Base-by-base conservation (phyloP, 352 stramenopile species). In the Achlya hypogyna region DNA sequence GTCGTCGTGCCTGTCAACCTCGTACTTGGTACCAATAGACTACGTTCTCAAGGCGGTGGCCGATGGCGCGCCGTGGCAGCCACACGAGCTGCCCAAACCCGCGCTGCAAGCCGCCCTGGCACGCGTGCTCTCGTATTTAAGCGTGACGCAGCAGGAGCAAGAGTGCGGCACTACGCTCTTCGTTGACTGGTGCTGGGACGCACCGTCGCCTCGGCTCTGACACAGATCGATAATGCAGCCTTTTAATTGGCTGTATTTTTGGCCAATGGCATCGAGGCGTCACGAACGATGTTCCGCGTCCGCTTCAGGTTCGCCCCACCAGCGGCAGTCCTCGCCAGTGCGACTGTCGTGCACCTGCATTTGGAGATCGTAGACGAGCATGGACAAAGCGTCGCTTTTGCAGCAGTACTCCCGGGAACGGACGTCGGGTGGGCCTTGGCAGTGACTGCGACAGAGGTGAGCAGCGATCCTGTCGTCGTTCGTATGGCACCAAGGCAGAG, bases 221-320 rank as follows among this genome's bases (percentile, higher is more conserved):
- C 12, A 45, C 6, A 45, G 6, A 3, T 45, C 4, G 38, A 45
- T 45, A 45, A n/a, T n/a, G n/a, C n/a, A n/a, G n/a, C n/a, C n/a
- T n/a, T n/a, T n/a, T n/a, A n/a, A n/a, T n/a, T n/a, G n/a, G n/a
- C n/a, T n/a, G n/a, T n/a, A n/a, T n/a, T n/a, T n/a, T n/a, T n/a
- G n/a, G n/a, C n/a, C n/a, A n/a, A n/a, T n/a, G n/a, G n/a, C n/a
- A n/a, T n/a, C n/a, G n/a, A n/a, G n/a, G n/a, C n/a, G n/a, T n/a
- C n/a, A 56, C 49, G 31, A n/a, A 56, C 8, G 10, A 35, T 29
- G 28, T 16, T 66, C 12, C 59, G 59, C 1, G 18, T 66, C 10
- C 59, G 59, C 34, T 66, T 66, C 31, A 35, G 59, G 20, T 66
- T 58, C 28, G 29, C 59, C 12, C 47, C 47, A 22, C 59, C 59